phyloP scores from a whole-genome alignment of 2,329 filamentous ascomycete genomes.

The Coniochaeta sp. region DNA sequence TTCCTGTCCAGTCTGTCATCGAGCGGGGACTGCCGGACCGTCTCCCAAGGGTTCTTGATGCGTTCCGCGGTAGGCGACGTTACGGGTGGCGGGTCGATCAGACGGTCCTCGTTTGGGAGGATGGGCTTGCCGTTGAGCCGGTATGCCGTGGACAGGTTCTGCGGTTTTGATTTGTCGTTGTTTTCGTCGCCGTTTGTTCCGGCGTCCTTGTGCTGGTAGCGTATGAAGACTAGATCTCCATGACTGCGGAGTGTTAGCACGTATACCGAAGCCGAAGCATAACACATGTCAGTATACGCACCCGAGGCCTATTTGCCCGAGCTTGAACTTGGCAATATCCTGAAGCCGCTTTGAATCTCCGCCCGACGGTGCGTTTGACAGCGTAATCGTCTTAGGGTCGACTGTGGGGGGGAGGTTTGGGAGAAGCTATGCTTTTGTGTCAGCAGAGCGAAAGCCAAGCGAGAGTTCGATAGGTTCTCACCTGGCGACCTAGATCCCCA shows the following conservation, averaged over 20 bases:
- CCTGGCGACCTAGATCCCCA: constrained; percentile 47
- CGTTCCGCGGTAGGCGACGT: constrained; percentile 46
- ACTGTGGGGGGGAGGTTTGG: constrained; percentile 54
- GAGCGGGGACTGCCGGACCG: constrained; percentile 77
- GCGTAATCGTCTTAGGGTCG: constrained; percentile 49
- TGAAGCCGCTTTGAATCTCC: constrained; percentile 51
- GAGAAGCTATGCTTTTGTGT: constrained; percentile 37
- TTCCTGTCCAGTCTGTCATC: constrained; percentile 82
- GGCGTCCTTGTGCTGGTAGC: constrained; percentile 59
- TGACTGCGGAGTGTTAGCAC: constrained; percentile 46
- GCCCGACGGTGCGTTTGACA: constrained; percentile 54
- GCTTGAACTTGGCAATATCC: constrained; percentile 48
- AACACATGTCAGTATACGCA: constrained; percentile 21
- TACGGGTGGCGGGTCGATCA: constrained; percentile 51
- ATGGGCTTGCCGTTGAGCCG: constrained; percentile 75
- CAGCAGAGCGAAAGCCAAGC: constrained; percentile 4
- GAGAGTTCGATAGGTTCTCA: constrained; percentile 19
- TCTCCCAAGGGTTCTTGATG: constrained; percentile 89
- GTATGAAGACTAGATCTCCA: constrained; percentile 84
- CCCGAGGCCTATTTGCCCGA: constrained; percentile 55
- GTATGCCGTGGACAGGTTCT: constrained; percentile 42
- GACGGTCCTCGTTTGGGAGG: constrained; percentile 58
- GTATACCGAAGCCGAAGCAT: neutral
- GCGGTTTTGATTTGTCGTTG: constrained; percentile 24
- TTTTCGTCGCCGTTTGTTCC: constrained; percentile 30